These are phyloP conservation scores for Pyrenochaeta sp. DNA, from an alignment of 2,329 filamentous ascomycete species.

Conservation along the genomic window DNA sequence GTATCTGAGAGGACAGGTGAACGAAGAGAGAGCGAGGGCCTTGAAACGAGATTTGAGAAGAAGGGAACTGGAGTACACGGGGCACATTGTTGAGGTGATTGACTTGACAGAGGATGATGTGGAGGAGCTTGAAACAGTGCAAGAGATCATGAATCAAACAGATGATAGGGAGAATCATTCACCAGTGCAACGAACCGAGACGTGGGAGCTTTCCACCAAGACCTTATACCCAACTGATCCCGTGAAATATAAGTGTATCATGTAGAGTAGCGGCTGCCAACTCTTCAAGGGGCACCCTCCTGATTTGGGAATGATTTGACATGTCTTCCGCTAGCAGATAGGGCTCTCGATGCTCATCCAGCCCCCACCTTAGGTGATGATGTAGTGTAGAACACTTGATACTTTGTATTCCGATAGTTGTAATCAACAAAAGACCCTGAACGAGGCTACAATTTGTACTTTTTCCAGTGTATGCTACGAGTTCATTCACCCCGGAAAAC, in stretches of 20 bases:
- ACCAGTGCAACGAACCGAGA: neutral
- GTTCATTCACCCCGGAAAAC: no score
- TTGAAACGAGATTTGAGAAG: neutral
- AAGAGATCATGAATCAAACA: neutral
- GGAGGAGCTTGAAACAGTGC: neutral
- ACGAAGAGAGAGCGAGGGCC: neutral
- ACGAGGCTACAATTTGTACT: no score
- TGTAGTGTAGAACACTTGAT: no score
- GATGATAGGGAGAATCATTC: neutral
- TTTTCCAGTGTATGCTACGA: no score
- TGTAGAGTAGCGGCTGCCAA: neutral
- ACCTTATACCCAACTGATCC: neutral
- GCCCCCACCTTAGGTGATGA: no score
- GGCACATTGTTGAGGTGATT: constrained; percentile 1
- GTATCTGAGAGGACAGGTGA: neutral
- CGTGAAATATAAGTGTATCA: no score
- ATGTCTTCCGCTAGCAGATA: no score
- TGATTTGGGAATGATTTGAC: no score
- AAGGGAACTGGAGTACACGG: constrained; percentile 4
- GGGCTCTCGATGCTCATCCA: no score
- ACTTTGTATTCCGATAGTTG: no score
- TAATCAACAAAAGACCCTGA: no score
- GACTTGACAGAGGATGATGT: constrained; percentile 7
- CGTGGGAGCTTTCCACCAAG: neutral
- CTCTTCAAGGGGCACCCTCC: no score